Evolutionary conservation across 805 yeast genomes (phyloP).

Genomic region (Soucietia sequanensis): DNA sequence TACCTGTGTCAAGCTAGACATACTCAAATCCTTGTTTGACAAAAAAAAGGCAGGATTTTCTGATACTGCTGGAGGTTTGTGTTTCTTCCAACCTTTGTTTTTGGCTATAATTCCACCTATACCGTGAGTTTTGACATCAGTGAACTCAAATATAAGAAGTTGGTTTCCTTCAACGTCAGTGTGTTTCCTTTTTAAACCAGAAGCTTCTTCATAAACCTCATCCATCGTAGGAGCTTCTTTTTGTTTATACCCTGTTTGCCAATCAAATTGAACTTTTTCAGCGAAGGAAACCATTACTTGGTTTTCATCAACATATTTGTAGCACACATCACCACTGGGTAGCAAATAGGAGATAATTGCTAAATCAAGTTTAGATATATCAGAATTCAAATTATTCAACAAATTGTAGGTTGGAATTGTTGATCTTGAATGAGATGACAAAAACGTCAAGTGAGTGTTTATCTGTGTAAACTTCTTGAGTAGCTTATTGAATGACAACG

Average conservation of each 20-base stretch:
- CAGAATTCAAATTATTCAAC: constrained; percentile 28
- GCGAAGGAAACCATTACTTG: constrained; percentile 48
- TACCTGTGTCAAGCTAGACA: constrained; percentile 52
- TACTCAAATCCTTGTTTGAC: constrained; percentile 40
- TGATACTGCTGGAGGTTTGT: not conserved
- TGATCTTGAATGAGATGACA: constrained; percentile 33
- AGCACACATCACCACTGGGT: constrained; percentile 66
- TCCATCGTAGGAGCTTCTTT: constrained; percentile 29
- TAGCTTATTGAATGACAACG: constrained; percentile 12
- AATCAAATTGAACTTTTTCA: constrained; percentile 40
- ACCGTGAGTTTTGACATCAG: constrained; percentile 62
- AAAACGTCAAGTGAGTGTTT: constrained; percentile 41
- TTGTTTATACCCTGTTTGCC: constrained; percentile 35
- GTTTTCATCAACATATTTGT: constrained; percentile 75
- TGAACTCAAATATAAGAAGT: constrained; percentile 70
- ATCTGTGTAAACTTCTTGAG: constrained; percentile 21
- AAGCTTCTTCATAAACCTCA: constrained; percentile 57
- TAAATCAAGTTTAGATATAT: constrained; percentile 50
- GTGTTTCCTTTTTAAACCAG: constrained; percentile 38
- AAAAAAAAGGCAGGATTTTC: constrained; percentile 22
- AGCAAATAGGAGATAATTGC: constrained; percentile 60
- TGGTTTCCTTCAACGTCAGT: constrained; percentile 45
- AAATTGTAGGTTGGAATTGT: constrained; percentile 31
- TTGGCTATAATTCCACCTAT: constrained; percentile 26
- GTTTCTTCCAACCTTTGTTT: constrained; percentile 7